Evolutionary conservation across 176 grass and related monocot species (phyloP).

Genomic region (Chrysopogon serrulatus): DNA sequence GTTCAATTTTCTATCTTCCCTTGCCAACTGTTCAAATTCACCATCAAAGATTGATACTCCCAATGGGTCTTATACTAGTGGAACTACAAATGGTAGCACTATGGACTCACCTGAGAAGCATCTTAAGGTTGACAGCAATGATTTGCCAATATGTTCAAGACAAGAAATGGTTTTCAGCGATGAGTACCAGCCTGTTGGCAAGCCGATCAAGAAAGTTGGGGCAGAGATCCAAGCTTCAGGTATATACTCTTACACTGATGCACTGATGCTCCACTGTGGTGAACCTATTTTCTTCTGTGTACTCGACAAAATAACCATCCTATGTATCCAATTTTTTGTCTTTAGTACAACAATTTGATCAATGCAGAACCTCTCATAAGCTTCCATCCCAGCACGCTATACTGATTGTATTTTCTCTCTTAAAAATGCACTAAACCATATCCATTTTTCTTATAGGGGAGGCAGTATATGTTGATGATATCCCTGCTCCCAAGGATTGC

Average conservation of each 20-base stretch:
- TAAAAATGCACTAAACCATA: constrained; percentile 11
- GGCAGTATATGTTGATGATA: constrained; percentile 85
- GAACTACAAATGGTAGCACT: background rate
- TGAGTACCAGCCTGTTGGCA: constrained; percentile 69
- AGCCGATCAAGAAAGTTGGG: constrained; percentile 59
- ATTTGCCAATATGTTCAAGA: constrained; percentile 48
- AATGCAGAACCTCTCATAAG: background rate
- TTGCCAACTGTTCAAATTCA: constrained; percentile 25
- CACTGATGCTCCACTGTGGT: background rate
- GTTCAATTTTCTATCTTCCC: constrained; percentile 66
- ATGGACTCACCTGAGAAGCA: background rate
- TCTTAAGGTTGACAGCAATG: background rate
- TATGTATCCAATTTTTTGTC: background rate
- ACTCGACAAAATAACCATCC: background rate
- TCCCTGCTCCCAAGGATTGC: constrained; percentile 78
- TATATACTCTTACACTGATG: constrained; percentile 29
- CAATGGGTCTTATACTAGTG: constrained; percentile 15
- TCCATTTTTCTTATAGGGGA: constrained; percentile 39
- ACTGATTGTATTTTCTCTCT: background rate
- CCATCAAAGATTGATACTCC: constrained; percentile 2
- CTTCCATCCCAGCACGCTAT: background rate
- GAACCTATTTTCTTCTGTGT: background rate
- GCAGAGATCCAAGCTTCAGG: constrained; percentile 89
- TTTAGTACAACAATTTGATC: background rate
- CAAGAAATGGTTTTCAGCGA: constrained; percentile 52